Base-by-base conservation (phyloP, 352 stramenopile species). In the Phytophthora hybrid region DNA sequence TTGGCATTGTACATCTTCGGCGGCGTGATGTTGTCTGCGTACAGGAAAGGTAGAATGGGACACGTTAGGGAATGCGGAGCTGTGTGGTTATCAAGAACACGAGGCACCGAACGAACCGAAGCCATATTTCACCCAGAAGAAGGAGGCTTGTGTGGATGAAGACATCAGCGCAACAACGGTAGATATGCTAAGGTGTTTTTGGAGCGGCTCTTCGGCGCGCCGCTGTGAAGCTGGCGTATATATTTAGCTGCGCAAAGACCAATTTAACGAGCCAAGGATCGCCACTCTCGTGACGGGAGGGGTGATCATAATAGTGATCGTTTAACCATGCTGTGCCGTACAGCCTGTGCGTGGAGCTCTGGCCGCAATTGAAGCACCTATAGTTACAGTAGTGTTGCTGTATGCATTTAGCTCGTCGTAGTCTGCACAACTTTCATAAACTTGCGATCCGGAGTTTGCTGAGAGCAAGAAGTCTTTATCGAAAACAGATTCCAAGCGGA, bases 71-170 rank as follows among this genome's bases (percentile, higher is more conserved):
- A 31, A 31, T 29, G 14, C 8, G 41, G 26, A 49, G 1, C 37
- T 37, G 13, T 56, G 13, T 23, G 21, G 8, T 18, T 5, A 56
- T 7, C 59, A 19, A 9, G 19, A 8, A 4, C 23, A 11, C 23
- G 23, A 59, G 18, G 37, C 18, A 60, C 4, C 5, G 4, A 66
- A 39, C 85, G 39, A 70, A 94, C 88, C 86, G 53, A 95, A 93
- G 69, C 88, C 88, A 84, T 93, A 93, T 73, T 92, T 93, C 61
- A 93, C 81, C 82, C 81, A 93, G 78, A 93, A 83, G 73, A 95
- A 91, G 10, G 76, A 69, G 23, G 73, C 72, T 44, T 55, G 52
- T 41, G 59, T 39, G 19, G 59, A 52, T 46, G 71, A 58, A 55
- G 61, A 51, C 66, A 75, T 75, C 53, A 18, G 1, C 34, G 46